A percentile compares a stretch with the other conserved stretches of the same genome.
phyloP scores from a whole-genome alignment of 352 stramenopile genomes.

The Pilasporangium apinafurcum region DNA sequence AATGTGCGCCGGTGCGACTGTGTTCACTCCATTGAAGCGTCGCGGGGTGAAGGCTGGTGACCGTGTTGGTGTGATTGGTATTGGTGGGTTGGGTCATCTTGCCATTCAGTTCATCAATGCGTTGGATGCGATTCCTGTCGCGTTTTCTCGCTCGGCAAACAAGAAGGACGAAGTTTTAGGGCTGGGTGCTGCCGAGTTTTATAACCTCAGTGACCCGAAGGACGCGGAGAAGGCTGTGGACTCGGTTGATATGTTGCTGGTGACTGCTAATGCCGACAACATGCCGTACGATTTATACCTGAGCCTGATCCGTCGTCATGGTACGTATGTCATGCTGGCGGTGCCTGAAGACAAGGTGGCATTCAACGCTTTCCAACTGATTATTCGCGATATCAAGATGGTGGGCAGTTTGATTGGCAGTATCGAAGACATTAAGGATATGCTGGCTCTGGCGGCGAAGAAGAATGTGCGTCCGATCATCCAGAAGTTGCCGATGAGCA shows the following conservation, averaged over 20 bases:
- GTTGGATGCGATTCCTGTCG: conserved; percentile 45
- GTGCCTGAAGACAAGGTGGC: conserved; percentile 43
- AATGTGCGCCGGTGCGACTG: conserved; percentile 82
- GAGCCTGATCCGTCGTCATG: conserved; percentile 32
- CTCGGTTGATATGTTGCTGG: conserved; percentile 56
- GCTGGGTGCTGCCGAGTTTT: conserved; percentile 61
- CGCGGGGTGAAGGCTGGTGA: conserved; percentile 33
- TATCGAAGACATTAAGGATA: conserved; percentile 61
- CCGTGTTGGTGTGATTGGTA: conserved; percentile 69
- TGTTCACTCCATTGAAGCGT: conserved; percentile 64
- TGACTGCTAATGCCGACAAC: conserved; percentile 51
- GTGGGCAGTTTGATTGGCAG: conserved; percentile 56
- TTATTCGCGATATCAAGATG: conserved; percentile 34
- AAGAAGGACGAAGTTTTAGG: conserved; percentile 47
- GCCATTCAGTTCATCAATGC: conserved; percentile 80
- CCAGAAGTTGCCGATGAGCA: conserved; percentile 33
- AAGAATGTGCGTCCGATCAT: conserved; percentile 63
- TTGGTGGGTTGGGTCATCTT: conserved; percentile 84
- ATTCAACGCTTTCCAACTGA: conserved; percentile 32
- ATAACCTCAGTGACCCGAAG: conserved; percentile 34
- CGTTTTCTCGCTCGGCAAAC: conserved; percentile 49
- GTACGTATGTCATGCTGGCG: conserved; percentile 54
- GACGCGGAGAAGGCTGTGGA: conserved; percentile 7
- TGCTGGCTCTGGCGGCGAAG: conserved; percentile 75
- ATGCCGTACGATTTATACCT: conserved; percentile 39